These are phyloP conservation scores for Malassezia equina DNA, from an alignment of 1,284 basidiomycete species.

Conservation along the genomic window DNA sequence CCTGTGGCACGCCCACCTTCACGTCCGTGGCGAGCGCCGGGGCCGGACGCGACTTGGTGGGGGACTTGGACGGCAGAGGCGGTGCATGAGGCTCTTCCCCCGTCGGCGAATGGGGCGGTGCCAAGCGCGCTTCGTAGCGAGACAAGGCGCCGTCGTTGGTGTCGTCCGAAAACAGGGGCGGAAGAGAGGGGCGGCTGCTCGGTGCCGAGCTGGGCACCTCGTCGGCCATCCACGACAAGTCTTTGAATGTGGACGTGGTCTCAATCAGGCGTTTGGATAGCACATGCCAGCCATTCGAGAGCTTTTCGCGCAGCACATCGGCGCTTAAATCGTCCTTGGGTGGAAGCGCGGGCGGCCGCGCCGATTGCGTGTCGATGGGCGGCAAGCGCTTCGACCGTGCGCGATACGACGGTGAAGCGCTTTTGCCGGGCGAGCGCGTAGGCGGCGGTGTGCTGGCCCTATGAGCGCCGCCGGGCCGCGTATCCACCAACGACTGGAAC, in stretches of 20 bases:
- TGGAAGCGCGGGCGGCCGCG: not conserved
- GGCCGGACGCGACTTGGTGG: not conserved
- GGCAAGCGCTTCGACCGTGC: not conserved
- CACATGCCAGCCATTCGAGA: constrained; percentile 12
- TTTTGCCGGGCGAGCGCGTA: not conserved
- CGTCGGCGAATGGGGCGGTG: not conserved
- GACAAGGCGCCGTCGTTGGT: not conserved
- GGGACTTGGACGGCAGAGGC: not conserved
- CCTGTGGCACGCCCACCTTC: not conserved
- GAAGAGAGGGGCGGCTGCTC: constrained; percentile 8
- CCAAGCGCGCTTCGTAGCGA: no score
- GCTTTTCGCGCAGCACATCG: constrained; percentile 1
- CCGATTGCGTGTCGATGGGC: not conserved
- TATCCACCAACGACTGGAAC: not conserved
- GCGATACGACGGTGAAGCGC: not conserved
- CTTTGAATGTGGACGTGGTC: constrained; percentile 2
- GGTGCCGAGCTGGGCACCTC: constrained; percentile 1
- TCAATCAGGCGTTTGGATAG: constrained; percentile 12
- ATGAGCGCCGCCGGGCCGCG: not conserved
- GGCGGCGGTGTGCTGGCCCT: no score
- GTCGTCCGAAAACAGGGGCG: not conserved
- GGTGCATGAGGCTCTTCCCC: not conserved
- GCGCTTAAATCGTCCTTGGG: not conserved
- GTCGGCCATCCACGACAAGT: constrained; percentile 4
- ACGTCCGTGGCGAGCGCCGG: not conserved